phyloP scores from a whole-genome alignment of 2,329 filamentous ascomycete genomes.

The Sordariomycetes sp. region DNA sequence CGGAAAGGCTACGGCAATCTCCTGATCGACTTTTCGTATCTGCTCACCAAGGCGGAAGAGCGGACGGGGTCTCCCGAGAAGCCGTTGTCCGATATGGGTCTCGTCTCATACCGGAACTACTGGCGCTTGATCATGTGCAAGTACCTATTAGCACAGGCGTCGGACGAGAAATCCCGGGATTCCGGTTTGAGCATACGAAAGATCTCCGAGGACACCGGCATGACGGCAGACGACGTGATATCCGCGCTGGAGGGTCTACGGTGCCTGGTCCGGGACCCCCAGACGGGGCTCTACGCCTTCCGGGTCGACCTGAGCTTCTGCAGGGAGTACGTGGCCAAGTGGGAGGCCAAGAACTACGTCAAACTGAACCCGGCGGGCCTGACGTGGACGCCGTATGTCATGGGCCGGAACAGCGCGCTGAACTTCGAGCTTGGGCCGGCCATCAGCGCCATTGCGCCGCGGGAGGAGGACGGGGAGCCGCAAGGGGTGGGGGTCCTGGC shows the following conservation, averaged over 20 bases:
- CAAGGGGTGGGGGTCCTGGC: background rate
- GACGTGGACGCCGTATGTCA: constrained; percentile 93
- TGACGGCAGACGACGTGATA: constrained; percentile 93
- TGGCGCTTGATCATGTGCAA: constrained; percentile 85
- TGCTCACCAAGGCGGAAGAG: constrained; percentile 81
- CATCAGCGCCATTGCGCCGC: constrained; percentile 74
- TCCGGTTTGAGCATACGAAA: constrained; percentile 43
- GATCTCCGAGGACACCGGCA: constrained; percentile 81
- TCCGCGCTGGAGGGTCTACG: constrained; percentile 84
- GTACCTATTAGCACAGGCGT: constrained; percentile 49
- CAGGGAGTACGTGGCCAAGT: constrained; percentile 74
- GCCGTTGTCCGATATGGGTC: constrained; percentile 90
- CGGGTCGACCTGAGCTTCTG: constrained; percentile 79
- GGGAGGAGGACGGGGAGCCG: constrained; percentile 55
- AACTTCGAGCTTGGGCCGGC: constrained; percentile 74
- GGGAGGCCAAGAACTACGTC: constrained; percentile 80
- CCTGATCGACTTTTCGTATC: constrained; percentile 95
- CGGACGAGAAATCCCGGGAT: constrained; percentile 12
- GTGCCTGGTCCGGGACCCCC: constrained; percentile 77
- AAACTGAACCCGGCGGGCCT: constrained; percentile 68
- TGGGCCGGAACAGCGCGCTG: constrained; percentile 73
- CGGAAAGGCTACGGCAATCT: constrained; percentile 94
- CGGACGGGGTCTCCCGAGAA: constrained; percentile 97
- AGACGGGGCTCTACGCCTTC: constrained; percentile 80
- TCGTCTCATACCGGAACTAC: constrained; percentile 95